Evolutionary conservation across 202 grass and related monocot genomes (phyloP).

Genomic region (Carex arenaria): DNA sequence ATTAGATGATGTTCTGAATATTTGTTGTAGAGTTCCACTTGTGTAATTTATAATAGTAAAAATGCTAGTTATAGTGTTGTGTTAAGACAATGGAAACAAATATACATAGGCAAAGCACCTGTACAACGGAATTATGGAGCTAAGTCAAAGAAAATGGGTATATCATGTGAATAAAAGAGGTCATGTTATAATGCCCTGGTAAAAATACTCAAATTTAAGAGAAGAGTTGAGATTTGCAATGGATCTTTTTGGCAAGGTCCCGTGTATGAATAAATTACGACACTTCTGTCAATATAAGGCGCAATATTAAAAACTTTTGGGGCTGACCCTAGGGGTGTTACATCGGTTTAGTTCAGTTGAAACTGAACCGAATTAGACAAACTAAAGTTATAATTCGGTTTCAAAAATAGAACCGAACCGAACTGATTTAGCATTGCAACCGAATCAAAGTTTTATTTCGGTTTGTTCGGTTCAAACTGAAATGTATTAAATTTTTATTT

Average conservation of each 20-base stretch:
- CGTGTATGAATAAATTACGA: neutral
- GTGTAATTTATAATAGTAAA: conserved; percentile 22
- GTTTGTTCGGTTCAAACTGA: too few relatives aligned
- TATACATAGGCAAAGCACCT: neutral
- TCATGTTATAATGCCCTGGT: too few relatives aligned
- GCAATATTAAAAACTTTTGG: too few relatives aligned
- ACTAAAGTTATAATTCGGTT: too few relatives aligned
- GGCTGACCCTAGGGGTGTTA: too few relatives aligned
- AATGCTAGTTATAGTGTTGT: neutral
- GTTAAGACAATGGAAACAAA: neutral
- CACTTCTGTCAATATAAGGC: neutral
- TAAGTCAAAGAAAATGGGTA: neutral
- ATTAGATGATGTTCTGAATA: conserved; percentile 49
- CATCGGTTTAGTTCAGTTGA: too few relatives aligned
- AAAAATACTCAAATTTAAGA: neutral
- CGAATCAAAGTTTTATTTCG: too few relatives aligned
- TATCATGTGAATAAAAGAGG: neutral
- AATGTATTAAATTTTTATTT: too few relatives aligned
- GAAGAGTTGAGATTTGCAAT: neutral
- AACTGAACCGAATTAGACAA: too few relatives aligned
- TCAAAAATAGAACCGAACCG: too few relatives aligned
- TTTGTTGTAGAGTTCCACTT: conserved; percentile 35
- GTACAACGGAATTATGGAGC: neutral
- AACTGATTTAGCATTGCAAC: too few relatives aligned
- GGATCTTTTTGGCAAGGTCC: neutral